Evolutionary conservation across 805 yeast genomes (phyloP), one percentile per base, ranked within the genome.

Genomic region (Yarrowia divulgata): DNA sequence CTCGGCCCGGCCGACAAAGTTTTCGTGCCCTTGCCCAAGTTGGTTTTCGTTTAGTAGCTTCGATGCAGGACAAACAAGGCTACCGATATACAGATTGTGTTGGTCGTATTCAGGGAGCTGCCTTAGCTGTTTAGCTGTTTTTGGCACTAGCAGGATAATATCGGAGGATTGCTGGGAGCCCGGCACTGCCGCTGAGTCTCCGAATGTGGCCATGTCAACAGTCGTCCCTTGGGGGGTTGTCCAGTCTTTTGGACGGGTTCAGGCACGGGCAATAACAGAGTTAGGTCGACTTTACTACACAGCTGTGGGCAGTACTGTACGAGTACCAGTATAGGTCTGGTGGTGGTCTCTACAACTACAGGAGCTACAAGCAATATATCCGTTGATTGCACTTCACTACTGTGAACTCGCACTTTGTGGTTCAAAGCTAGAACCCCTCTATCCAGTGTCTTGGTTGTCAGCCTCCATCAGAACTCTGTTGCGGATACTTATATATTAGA

Each of bases 21-120:
- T 60, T 60, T 43, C 42, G n/a, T 32, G 8, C 42, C 66, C 49
- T 34, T 19, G 46, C 32, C 50, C 32, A 32, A 23, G 14, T 16
- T 45, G 52, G 35, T 40, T 40, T 57, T 57, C 46, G 63, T 57
- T 57, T 57, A 42, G 63, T 35, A 40, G 39, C 63, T 57, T 57
- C 63, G 63, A 57, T 57, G 63, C 63, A 57, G 63, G 60, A 54
- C 63, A 57, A 57, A 57, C 63, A 16, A 40, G 37, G 63, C 48
- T 57, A 55, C 48, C 29, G 63, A 39, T 39, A 23, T 39, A 39
- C 60, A 54, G 60, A 54, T 54, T 37, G 60, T 54, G 60, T 54
- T 39, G 60, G 60, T 54, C 60, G 60, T 54, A 54, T 54, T 39
- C 60, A 54, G 60, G 39, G 60, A 54, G 60, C 60, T 54, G 60